Evolutionary conservation across 1,284 basidiomycete species (phyloP), one percentile per base, ranked within the genome.

Genomic region (Fomitopsis pinicola): DNA sequence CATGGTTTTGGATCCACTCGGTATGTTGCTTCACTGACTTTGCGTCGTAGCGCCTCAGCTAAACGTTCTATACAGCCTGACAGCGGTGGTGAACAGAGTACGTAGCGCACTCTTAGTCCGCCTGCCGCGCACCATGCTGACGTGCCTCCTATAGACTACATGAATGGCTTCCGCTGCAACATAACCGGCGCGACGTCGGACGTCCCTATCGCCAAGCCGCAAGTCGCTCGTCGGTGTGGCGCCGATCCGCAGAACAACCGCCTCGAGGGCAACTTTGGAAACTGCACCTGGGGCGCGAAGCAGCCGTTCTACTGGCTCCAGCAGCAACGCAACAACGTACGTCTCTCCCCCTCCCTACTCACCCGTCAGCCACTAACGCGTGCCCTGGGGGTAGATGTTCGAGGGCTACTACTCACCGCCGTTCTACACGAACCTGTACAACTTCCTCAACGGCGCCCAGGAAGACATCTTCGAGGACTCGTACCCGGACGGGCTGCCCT

Each of bases 101-200:
- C 38, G 77, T 61, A 4, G 62, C 50, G 28, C 17, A 19, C 10
- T 45, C 17, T 40, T 7, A 33, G 30, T 33, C 36, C 28, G 19
- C 12, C 2, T 44, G 53, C 42, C 9, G 12, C 19, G 15, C 35
- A 9, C 28, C 15, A 63, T 15, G 36, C 17, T 63, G 19, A 61
- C 35, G 5, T 5, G 8, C 22, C 3, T 33, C 7, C 9, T 28
- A 1, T 63, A 85, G 83, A 83, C 69, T 91, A 89, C 76, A 91
- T 91, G 86, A 89, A 84, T 62, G 85, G 85, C n/a, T 91, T 91
- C 78, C 82, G 83, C 64, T 92, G 90, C 75, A 82, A 82, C 59
- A 75, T 92, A 46, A 86, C 86, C 0, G 80, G 80, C 40, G 75
- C 85, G 1, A 80, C 77, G 0, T 86, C 86, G 6, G 76, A 68